Conservation (phyloP, 2,329 filamentous ascomycete genomes). For the Neonectria ditissima region DNA sequence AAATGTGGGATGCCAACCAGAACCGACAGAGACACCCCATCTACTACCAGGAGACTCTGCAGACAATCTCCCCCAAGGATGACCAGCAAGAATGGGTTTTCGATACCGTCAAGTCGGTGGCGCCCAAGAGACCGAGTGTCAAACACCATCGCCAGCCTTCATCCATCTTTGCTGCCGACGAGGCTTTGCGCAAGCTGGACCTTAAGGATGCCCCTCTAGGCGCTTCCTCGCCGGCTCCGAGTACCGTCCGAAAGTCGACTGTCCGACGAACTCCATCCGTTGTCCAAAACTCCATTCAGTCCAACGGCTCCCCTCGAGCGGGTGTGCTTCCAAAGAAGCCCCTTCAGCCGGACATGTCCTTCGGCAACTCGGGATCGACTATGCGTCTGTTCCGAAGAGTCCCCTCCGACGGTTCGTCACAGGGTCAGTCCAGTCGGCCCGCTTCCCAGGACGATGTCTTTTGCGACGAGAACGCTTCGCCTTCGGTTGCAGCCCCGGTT, state of each 20-base stretch:
- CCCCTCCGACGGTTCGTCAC: conserved; percentile 73
- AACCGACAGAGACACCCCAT: conserved; percentile 77
- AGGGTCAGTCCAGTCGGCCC: conserved; percentile 53
- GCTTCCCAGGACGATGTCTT: conserved; percentile 56
- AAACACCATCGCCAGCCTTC: conserved; percentile 67
- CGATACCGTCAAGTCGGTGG: conserved; percentile 86
- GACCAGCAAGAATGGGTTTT: conserved; percentile 94
- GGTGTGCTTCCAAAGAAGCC: conserved; percentile 75
- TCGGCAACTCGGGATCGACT: conserved; percentile 92
- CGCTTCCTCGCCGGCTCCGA: conserved; percentile 63
- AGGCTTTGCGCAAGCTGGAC: conserved; percentile 70
- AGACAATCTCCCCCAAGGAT: conserved; percentile 73
- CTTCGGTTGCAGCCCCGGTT: conserved; percentile 57
- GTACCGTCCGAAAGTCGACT: conserved; percentile 72
- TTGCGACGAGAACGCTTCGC: conserved; percentile 74
- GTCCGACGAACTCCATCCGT: conserved; percentile 61
- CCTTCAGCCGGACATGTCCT: conserved; percentile 89
- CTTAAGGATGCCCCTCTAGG: conserved; percentile 71
- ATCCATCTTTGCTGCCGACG: conserved; percentile 68
- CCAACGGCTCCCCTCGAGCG: conserved; percentile 57
- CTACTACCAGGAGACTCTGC: conserved; percentile 94
- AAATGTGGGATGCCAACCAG: conserved; percentile 82
- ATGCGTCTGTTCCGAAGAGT: conserved; percentile 92
- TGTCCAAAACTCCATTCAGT: conserved; percentile 48
- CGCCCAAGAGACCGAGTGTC: conserved; percentile 62